Conservation (phyloP, 106 monocot genomes). For the Xerophyta viscosa region DNA sequence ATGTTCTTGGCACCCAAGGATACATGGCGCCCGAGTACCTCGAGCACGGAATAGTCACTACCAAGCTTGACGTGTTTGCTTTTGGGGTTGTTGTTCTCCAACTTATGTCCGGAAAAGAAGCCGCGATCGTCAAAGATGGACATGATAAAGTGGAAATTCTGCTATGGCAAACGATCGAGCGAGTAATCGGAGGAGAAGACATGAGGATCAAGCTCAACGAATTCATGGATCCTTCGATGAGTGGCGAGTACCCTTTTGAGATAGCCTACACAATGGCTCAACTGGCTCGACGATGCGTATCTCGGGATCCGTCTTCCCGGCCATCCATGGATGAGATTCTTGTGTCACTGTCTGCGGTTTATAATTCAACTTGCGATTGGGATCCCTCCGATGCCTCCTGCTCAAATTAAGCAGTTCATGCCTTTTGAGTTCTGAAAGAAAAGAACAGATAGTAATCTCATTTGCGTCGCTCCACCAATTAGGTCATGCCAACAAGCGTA, state of each 20-base stretch:
- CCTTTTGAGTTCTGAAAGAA: no score
- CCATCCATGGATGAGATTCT: constrained; percentile 44
- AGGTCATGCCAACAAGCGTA: no score
- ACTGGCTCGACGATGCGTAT: constrained; percentile 60
- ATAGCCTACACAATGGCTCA: constrained; percentile 62
- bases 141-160: constrained; percentile 15
- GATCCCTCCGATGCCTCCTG: constrained; percentile 38
- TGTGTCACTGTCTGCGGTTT: constrained; percentile 49
- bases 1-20: constrained; percentile 75
- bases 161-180: constrained; percentile 22
- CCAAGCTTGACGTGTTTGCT: constrained; percentile 79
- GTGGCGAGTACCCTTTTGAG: constrained; percentile 56
- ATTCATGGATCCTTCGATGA: constrained; percentile 51
- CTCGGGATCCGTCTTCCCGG: constrained; percentile 25
- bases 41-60: constrained; percentile 71
- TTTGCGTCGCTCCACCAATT: no score
- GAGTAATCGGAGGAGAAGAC: constrained; percentile 46
- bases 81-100: constrained; percentile 85
- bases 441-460: no score
- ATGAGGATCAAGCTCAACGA: constrained; percentile 41
- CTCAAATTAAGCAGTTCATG: constrained; percentile 28
- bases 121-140: constrained; percentile 11
- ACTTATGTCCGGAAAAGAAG: constrained; percentile 69
- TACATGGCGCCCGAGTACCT: constrained; percentile 92
- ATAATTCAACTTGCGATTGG: constrained; percentile 65